A percentile compares a stretch with the other conserved stretches of the same genome.
These are phyloP conservation scores for Geranium rotundifolium DNA, from an alignment of 345 rosid species.

Conservation along the genomic window DNA sequence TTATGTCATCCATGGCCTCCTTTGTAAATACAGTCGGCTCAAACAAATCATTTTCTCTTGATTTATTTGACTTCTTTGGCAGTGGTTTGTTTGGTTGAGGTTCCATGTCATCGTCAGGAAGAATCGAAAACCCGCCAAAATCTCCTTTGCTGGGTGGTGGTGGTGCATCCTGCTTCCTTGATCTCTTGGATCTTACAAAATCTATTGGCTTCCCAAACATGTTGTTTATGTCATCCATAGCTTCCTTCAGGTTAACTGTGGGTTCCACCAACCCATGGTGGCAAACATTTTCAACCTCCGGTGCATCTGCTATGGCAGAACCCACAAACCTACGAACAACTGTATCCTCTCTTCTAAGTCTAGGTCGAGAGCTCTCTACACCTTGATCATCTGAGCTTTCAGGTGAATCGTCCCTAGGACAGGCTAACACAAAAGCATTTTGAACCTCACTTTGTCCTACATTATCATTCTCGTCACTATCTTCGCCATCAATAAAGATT, in stretches of 20 bases:
- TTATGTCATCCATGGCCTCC: constrained; percentile 82
- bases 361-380: constrained; percentile 27
- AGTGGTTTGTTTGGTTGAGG: constrained; percentile 9
- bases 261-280: constrained; percentile 98
- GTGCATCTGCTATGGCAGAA: constrained; percentile 58
- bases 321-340: constrained; percentile 81
- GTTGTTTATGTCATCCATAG: constrained; percentile 84
- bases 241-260: constrained; percentile 91
- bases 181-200: constrained; percentile 60
- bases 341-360: constrained; percentile 70
- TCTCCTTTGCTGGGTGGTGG: constrained; percentile 23
- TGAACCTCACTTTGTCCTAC: constrained; percentile 14
- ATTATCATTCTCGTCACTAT: constrained; percentile 20
- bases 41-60: constrained; percentile 40
- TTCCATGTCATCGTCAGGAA: constrained; percentile 63
- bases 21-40: constrained; percentile 77
- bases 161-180: constrained; percentile 41
- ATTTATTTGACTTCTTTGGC: constrained; percentile 19
- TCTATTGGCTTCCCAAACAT: constrained; percentile 96
- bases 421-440: constrained; percentile 46
- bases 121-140: constrained; percentile 52
- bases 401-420: constrained; percentile 50
- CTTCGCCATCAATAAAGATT: constrained; percentile 58
- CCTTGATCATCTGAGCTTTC: constrained; percentile 37
- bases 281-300: constrained; percentile 77